These are phyloP conservation scores for Coemansia sp. DNA, from an alignment of 192 early-diverging fungal genomes.

Conservation along the genomic window DNA sequence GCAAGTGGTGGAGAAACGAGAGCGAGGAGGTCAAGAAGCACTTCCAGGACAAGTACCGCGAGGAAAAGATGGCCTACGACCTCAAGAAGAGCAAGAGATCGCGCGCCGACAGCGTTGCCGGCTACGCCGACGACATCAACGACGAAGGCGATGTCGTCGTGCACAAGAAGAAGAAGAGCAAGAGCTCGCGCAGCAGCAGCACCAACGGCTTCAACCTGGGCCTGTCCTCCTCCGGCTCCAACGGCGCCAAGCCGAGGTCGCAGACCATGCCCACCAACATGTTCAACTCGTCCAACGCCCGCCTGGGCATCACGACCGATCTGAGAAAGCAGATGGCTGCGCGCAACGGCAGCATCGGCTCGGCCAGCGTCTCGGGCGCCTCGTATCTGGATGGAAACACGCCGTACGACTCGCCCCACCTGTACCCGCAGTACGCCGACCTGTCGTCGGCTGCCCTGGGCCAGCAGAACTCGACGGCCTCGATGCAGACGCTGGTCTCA, in stretches of 20 bases:
- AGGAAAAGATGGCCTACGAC: slow-evolving; percentile 40
- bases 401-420: slow-evolving; percentile 24
- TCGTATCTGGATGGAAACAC: slow-evolving; percentile 23
- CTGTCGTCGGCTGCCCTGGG: not conserved
- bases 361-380: not conserved
- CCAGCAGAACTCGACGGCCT: slow-evolving; percentile 13
- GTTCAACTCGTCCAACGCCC: slow-evolving; percentile 18
- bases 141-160: not conserved
- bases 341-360: not conserved
- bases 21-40: slow-evolving; percentile 49
- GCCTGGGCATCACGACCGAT: slow-evolving; percentile 20
- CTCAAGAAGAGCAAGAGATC: slow-evolving; percentile 33
- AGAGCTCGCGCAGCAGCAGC: slow-evolving; percentile 14
- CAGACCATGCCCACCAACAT: slow-evolving; percentile 35
- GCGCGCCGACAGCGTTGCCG: slow-evolving; percentile 9
- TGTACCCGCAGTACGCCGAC: slow-evolving; percentile 25
- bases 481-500: slow-evolving; percentile 22
- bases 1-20: slow-evolving; percentile 43
- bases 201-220: slow-evolving; percentile 9
- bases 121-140: not conserved
- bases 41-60: slow-evolving; percentile 31
- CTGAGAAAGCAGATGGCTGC: slow-evolving; percentile 44
- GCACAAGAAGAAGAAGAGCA: slow-evolving; percentile 11
- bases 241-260: slow-evolving; percentile 31
- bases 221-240: not conserved